Evolutionary conservation across 176 grass and related monocot genomes (phyloP).

Genomic region (Leersia perrieri): DNA sequence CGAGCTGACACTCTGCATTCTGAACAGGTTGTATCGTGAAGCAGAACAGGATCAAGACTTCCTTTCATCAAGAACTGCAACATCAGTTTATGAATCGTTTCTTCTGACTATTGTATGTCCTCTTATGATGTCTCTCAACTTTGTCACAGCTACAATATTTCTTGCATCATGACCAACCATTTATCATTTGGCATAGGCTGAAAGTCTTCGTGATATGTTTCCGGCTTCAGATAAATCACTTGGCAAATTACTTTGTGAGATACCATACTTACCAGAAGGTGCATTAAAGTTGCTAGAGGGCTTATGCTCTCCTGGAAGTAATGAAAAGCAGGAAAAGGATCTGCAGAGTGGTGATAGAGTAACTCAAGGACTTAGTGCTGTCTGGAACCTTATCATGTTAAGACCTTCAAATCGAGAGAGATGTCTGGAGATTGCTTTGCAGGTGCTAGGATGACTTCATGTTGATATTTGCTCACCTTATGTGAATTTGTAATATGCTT

Average conservation of each 20-base stretch:
- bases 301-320: constrained; percentile 77
- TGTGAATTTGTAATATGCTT: constrained; percentile 10
- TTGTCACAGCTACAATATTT: constrained; percentile 24
- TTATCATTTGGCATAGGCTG: constrained; percentile 53
- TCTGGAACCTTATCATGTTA: constrained; percentile 92
- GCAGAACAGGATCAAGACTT: constrained; percentile 96
- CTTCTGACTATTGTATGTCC: constrained; percentile 68
- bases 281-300: constrained; percentile 77
- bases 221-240: constrained; percentile 93
- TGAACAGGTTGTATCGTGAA: constrained; percentile 89
- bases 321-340: constrained; percentile 82
- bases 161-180: constrained; percentile 19
- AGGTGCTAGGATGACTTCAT: constrained; percentile 49
- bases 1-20: constrained; percentile 87
- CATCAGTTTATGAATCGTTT: constrained; percentile 97
- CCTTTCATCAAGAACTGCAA: constrained; percentile 94
- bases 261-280: constrained; percentile 82
- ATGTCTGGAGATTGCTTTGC: constrained; percentile 92
- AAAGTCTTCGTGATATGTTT: constrained; percentile 79
- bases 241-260: constrained; percentile 83
- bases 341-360: constrained; percentile 72
- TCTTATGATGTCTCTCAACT: background rate
- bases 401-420: constrained; percentile 74
- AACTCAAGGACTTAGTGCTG: constrained; percentile 93
- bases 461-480: constrained; percentile 19